Conservation (phyloP, 2,329 filamentous ascomycete species). For the Incumbomyces lentus region DNA sequence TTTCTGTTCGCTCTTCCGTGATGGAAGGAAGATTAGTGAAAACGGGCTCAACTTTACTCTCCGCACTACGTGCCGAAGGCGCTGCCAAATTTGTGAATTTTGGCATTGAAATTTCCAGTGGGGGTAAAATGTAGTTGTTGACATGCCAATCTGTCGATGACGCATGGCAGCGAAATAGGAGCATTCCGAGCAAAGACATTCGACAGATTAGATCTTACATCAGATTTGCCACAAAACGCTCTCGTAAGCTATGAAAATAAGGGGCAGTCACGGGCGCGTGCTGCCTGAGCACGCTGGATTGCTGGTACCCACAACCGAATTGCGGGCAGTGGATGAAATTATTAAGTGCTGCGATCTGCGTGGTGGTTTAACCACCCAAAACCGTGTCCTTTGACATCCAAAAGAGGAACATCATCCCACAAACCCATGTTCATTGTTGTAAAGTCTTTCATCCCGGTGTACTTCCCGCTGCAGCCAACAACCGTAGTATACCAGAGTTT, state of each 20-base stretch:
- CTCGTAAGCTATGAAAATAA: slow-evolving; percentile 1
- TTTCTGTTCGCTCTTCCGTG: too few relatives aligned
- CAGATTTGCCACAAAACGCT: not conserved
- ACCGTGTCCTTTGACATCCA: slow-evolving; percentile 4
- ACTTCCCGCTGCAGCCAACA: not conserved
- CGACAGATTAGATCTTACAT: slow-evolving; percentile 3
- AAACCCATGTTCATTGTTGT: not conserved
- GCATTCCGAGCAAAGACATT: not conserved
- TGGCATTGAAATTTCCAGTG: too few relatives aligned
- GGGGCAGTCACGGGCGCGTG: not conserved
- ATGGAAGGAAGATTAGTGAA: too few relatives aligned
- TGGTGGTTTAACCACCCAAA: slow-evolving; percentile 1
- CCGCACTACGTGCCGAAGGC: too few relatives aligned
- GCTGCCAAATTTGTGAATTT: too few relatives aligned
- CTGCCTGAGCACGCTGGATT: not conserved
- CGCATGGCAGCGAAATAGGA: not conserved
- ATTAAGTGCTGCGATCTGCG: not conserved
- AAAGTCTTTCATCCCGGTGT: not conserved
- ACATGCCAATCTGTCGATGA: not conserved
- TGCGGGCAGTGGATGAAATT: too few relatives aligned
- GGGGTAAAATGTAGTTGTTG: not conserved
- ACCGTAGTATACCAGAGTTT: not conserved
- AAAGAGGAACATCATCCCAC: not conserved
- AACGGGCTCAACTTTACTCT: too few relatives aligned
- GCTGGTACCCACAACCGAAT: too few relatives aligned